phyloP scores from a whole-genome alignment of 2,329 filamentous ascomycete species.

The Bimuria novae-zelandiae region DNA sequence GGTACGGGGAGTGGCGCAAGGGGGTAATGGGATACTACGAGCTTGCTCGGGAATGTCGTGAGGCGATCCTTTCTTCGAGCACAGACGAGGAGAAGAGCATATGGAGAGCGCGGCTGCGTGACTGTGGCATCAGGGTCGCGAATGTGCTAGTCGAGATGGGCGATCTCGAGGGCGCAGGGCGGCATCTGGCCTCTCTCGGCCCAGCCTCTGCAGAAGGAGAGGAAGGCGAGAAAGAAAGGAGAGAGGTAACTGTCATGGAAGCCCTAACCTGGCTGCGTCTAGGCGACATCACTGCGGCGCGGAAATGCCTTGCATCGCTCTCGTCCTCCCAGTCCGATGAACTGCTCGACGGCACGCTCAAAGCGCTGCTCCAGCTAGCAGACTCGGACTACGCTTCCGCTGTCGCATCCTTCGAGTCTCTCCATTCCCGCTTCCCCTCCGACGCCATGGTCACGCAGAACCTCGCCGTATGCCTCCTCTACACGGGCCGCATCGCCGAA shows the following conservation, averaged over 20 bases:
- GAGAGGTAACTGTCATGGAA: slow-evolving; percentile 46
- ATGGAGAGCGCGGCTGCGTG: slow-evolving; percentile 74
- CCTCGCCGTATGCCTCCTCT: slow-evolving; percentile 80
- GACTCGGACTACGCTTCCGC: slow-evolving; percentile 74
- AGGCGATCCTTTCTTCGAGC: slow-evolving; percentile 53
- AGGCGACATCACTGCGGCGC: slow-evolving; percentile 74
- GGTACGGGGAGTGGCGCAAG: slow-evolving; percentile 80
- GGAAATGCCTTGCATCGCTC: slow-evolving; percentile 57
- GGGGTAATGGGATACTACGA: slow-evolving; percentile 92
- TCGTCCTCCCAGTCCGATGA: slow-evolving; percentile 18
- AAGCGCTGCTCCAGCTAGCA: slow-evolving; percentile 76
- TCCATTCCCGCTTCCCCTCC: slow-evolving; percentile 53
- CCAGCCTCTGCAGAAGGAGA: too few relatives aligned
- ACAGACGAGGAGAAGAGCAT: slow-evolving; percentile 61
- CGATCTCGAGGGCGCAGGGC: slow-evolving; percentile 77
- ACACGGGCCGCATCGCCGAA: slow-evolving; percentile 70
- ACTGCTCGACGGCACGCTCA: slow-evolving; percentile 53
- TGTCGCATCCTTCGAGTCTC: slow-evolving; percentile 61
- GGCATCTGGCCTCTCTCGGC: slow-evolving; percentile 69
- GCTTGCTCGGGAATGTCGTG: slow-evolving; percentile 76
- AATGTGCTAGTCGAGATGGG: slow-evolving; percentile 82
- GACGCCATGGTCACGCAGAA: slow-evolving; percentile 81
- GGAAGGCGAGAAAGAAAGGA: background rate
- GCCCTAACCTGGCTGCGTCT: slow-evolving; percentile 76
- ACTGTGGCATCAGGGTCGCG: slow-evolving; percentile 70